phyloP scores from a whole-genome alignment of 1,284 basidiomycete species.

The Leccinum griseonigrum region DNA sequence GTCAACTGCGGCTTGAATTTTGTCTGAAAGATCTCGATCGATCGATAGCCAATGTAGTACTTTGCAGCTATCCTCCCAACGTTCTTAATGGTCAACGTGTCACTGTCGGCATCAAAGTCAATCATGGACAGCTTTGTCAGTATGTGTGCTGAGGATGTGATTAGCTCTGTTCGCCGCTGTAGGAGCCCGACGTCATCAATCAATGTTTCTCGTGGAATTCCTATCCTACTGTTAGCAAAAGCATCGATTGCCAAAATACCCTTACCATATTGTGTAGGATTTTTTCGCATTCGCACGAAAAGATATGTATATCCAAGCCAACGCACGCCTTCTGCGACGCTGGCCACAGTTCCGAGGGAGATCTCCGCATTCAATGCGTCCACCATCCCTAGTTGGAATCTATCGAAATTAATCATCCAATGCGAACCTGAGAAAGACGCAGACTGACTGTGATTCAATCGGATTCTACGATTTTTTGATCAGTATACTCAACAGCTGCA shows the following conservation, averaged over 20 bases:
- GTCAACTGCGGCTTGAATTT: conserved; percentile 84
- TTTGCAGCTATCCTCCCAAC: conserved; percentile 94
- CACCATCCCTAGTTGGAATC: conserved; percentile 84
- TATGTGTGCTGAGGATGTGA: conserved; percentile 67
- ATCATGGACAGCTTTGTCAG: conserved; percentile 82
- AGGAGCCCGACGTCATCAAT: conserved; percentile 79
- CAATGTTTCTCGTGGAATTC: conserved; percentile 76
- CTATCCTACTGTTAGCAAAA: conserved; percentile 37
- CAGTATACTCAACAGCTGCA: neutral
- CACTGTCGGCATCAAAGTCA: conserved; percentile 64
- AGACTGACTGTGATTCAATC: conserved; percentile 88
- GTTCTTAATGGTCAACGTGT: conserved; percentile 77
- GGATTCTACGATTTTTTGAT: conserved; percentile 59
- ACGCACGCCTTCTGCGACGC: conserved; percentile 82
- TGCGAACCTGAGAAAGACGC: neutral
- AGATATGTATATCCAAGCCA: conserved; percentile 99
- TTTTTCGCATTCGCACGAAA: conserved; percentile 93
- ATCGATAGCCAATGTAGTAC: conserved; percentile 90
- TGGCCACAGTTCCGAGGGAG: conserved; percentile 91
- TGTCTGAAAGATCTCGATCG: conserved; percentile 81
- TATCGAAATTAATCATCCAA: conserved; percentile 32
- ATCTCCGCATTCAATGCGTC: conserved; percentile 97
- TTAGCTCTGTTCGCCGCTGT: conserved; percentile 72
- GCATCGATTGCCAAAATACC: neutral
- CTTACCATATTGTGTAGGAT: conserved; percentile 83